A percentile compares a stretch with the other conserved stretches of the same genome.
These are phyloP conservation scores for Sarocladiaceae sp. DNA, from an alignment of 2,329 filamentous ascomycete species.

Conservation along the genomic window DNA sequence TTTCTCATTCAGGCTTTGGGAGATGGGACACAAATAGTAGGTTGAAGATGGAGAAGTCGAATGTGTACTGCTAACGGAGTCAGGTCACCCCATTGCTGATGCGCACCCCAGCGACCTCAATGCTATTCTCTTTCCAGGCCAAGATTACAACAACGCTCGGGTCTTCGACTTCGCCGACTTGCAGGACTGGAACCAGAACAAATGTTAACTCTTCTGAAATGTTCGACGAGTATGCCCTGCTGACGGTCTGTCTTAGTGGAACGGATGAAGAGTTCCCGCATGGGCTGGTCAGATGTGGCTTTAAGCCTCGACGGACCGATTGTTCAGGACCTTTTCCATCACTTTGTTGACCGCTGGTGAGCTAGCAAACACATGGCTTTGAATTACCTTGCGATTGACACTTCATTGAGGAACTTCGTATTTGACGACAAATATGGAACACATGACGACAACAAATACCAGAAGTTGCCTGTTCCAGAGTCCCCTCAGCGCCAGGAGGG, in stretches of 20 bases:
- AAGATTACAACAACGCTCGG: slow-evolving; percentile 88
- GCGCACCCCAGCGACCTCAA: slow-evolving; percentile 75
- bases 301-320: slow-evolving; percentile 72
- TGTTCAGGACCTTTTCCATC: slow-evolving; percentile 67
- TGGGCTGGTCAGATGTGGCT: slow-evolving; percentile 90
- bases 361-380: background rate
- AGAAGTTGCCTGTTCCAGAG: slow-evolving; percentile 16
- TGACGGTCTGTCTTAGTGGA: slow-evolving; percentile 50
- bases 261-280: slow-evolving; percentile 71
- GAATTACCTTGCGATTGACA: background rate
- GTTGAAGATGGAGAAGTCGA: slow-evolving; percentile 14
- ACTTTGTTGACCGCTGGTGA: slow-evolving; percentile 80
- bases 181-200: slow-evolving; percentile 76
- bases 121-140: slow-evolving; percentile 76
- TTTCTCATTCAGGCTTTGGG: slow-evolving; percentile 58
- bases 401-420: slow-evolving; percentile 68
- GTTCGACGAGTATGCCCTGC: background rate
- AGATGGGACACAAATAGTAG: slow-evolving; percentile 79
- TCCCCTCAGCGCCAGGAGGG: background rate
- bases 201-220: slow-evolving; percentile 40
- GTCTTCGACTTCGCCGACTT: slow-evolving; percentile 80
- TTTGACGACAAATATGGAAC: slow-evolving; percentile 72
- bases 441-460: slow-evolving; percentile 48
- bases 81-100: slow-evolving; percentile 74
- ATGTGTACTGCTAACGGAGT: slow-evolving; percentile 6